Conservation (phyloP, 495 filamentous ascomycete genomes). For the Cetradonia linearis region DNA sequence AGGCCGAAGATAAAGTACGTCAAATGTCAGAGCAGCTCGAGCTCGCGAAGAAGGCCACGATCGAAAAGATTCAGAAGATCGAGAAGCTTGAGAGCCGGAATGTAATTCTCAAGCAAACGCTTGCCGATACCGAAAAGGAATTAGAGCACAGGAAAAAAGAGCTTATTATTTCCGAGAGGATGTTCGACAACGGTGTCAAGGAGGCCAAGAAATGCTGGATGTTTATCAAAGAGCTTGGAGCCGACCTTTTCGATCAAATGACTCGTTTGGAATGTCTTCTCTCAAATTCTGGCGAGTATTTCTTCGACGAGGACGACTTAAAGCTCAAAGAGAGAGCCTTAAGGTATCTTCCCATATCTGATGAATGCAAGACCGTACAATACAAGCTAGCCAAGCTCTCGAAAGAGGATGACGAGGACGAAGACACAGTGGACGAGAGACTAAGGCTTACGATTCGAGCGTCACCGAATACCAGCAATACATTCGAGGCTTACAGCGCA, state of each 20-base stretch:
- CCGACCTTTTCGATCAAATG: neutral
- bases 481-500: neutral
- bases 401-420: neutral
- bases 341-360: neutral
- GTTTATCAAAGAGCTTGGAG: neutral
- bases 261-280: neutral
- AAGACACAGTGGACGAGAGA: neutral
- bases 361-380: neutral
- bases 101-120: neutral
- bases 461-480: neutral
- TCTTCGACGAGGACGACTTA: neutral
- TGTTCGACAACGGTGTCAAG: no score
- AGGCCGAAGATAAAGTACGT: neutral
- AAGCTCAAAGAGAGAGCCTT: neutral
- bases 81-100: neutral
- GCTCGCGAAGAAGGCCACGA: neutral
- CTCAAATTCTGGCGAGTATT: neutral
- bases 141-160: neutral
- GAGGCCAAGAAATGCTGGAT: neutral
- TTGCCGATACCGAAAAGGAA: neutral
- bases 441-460: neutral
- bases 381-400: accelerated
- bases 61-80: neutral
- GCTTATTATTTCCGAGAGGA: neutral
- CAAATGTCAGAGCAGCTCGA: neutral